Base-by-base conservation (phyloP, 176 grass and related monocot species). In the Secale cereale region DNA sequence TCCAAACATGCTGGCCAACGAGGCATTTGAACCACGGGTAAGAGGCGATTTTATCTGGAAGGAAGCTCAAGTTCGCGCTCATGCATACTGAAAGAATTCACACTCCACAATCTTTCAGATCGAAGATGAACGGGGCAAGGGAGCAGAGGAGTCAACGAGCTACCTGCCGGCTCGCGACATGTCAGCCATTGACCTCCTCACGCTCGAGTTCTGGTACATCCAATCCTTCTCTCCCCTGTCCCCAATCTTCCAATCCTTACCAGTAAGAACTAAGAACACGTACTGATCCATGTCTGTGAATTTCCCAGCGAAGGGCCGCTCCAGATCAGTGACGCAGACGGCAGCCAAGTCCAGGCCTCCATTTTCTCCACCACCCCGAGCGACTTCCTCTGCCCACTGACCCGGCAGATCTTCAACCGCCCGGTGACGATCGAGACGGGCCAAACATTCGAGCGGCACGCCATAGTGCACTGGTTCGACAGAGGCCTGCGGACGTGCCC, bases 321-420 rank as follows among this genome's bases (percentile, higher is more conserved):
- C 50, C 36, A 79, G 69, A 76, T 15, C 13, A 27, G 15, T 69
- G 76, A 74, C 76, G 11, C 60, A 6, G 43, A 81, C 50, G 78
- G 10, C 59, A 26, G 29, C 11, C 43, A 28, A 22, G 1, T 37
- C 10, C 28, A 29, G 1, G 2, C 41, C 45, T 26, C 79, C 66
- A 40, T 83, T 74, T 88, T 86, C 20, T 40, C 79, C 27, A 72
- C 60, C 22, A 76, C 65, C 31, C 83, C 88, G 20, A 86, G 45
- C 20, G 86, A 94, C 2, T 94, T 88, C 78, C 59, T 84, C 1
- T 89, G 92, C 37, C 92, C 92, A 62, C 81, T 94, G 37, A 91
- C 83, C 6, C 37, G 83, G 11, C 86, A 84, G 63, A 59, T 91
- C 57, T 91, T 94, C 81, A 81, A 22, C 57, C 81, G 81, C 0